A percentile compares a stretch with the other conserved stretches of the same genome.
Conservation (phyloP, 2,329 filamentous ascomycete species). For the Penicillium verrucosum region DNA sequence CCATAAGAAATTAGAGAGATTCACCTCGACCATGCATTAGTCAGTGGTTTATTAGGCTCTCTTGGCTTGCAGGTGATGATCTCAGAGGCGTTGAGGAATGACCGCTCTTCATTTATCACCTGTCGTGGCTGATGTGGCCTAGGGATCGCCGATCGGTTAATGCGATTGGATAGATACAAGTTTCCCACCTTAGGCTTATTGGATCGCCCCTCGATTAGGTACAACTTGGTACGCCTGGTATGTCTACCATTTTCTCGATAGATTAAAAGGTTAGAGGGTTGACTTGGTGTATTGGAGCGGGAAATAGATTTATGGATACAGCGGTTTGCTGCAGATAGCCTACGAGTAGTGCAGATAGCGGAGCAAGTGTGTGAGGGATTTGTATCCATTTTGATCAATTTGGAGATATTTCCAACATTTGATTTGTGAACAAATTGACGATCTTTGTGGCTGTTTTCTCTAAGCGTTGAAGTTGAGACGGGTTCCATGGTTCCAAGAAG, state of each 20-base stretch:
- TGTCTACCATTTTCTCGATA: not conserved
- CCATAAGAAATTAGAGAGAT: not conserved
- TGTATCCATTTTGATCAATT: not conserved
- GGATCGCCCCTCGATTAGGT: slow-evolving; percentile 8
- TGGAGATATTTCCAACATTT: not conserved
- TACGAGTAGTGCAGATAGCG: not conserved
- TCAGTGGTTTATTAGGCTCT: slow-evolving; percentile 1
- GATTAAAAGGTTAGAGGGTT: not conserved
- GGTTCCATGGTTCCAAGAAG: not conserved
- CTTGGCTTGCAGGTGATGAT: slow-evolving; percentile 13
- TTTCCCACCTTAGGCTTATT: not conserved
- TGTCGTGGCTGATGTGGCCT: slow-evolving; percentile 6
- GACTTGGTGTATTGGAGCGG: not conserved
- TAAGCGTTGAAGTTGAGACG: not conserved
- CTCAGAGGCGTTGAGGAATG: slow-evolving; percentile 10
- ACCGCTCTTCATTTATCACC: not conserved
- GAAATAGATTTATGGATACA: not conserved
- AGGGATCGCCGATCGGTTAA: slow-evolving; percentile 11
- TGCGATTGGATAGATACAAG: not conserved
- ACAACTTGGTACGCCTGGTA: not conserved
- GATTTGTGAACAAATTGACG: not conserved
- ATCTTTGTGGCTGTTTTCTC: not conserved
- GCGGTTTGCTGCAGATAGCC: not conserved
- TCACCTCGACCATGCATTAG: not conserved
- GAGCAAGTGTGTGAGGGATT: not conserved